Evolutionary conservation across 2,329 filamentous ascomycete species (phyloP), one percentile per base, ranked within the genome.

Genomic region (Colletotrichum limetticola): DNA sequence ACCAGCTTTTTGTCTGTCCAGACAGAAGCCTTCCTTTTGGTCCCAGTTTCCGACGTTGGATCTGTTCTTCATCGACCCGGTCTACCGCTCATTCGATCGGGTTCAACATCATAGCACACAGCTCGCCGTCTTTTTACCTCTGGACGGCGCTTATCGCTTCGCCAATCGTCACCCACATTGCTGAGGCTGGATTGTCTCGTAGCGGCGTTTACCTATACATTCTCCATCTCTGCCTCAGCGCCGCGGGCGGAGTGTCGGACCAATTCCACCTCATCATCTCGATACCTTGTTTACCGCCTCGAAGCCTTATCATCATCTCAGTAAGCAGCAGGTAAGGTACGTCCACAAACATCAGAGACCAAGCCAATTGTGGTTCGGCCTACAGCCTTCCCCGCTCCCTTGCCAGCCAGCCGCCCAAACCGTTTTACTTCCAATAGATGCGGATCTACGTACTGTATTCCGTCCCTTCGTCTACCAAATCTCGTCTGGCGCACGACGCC

Each of bases 371-470:
- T 59, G 66, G 66, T 61, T 69, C 60, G 55, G 66, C 42, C 56
- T 70, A 56, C 55, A 68, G 70, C 70, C 70, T 66, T 72, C 70
- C 60, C 70, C 60, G 66, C 59, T 37, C 53, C 14, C 66, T 60
- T 65, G 42, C 37, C 42, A 59, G 22, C 58, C 65, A 46, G n/a
- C 66, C 59, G 56, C 63, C 66, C 55, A 65, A 53, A 52, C 70
- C 70, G 70, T 72, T 70, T 61, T 69, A 64, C 66, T 70, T 70
- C 53, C 66, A 60, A 65, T 72, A 70, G 59, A 72, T 61, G 60
- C 70, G 68, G 53, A 72, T 65, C 60, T 32, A 56, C 60, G 46
- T 56, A 37, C 49, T 60, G 16, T 69, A 35, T 30, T 35, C 66
- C 55, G 58, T 72, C 22, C 55, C 61, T 26, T 52, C 11, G 35